phyloP scores from a whole-genome alignment of 225 moss, liverwort and hornwort genomes.

The Physcomitrellopsis africana region DNA sequence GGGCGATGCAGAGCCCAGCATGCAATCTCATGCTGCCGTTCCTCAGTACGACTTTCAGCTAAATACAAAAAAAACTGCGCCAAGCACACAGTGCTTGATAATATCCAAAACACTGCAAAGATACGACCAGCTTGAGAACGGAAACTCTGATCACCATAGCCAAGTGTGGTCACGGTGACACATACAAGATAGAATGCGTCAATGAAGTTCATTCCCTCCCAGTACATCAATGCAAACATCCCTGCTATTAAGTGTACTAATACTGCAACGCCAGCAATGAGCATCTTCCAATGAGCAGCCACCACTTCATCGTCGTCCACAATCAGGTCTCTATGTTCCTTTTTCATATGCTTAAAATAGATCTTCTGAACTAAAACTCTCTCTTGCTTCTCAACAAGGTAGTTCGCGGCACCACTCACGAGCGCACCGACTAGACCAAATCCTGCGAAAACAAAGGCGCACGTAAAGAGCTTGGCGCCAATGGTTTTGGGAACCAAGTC shows the following conservation, averaged over 20 bases:
- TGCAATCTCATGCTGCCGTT: slow-evolving; percentile 64
- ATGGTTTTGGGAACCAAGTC: slow-evolving; percentile 48
- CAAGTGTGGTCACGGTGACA: slow-evolving; percentile 84
- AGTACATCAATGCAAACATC: slow-evolving; percentile 51
- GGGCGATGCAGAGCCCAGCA: slow-evolving; percentile 68
- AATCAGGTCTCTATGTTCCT: slow-evolving; percentile 20
- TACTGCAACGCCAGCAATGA: slow-evolving; percentile 44
- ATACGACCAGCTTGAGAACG: slow-evolving; percentile 63
- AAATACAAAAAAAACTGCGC: slow-evolving; percentile 77
- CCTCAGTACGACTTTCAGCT: slow-evolving; percentile 65
- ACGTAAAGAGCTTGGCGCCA: slow-evolving; percentile 73
- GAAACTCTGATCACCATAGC: slow-evolving; percentile 83
- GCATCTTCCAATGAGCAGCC: slow-evolving; percentile 62
- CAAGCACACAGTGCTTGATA: slow-evolving; percentile 71
- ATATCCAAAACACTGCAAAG: slow-evolving; percentile 79
- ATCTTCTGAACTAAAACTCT: slow-evolving; percentile 58
- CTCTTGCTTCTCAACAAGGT: slow-evolving; percentile 83
- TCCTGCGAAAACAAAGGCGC: slow-evolving; percentile 67
- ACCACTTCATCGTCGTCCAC: slow-evolving; percentile 41
- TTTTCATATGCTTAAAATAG: slow-evolving; percentile 32
- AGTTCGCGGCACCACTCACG: slow-evolving; percentile 72
- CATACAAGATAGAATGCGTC: slow-evolving; percentile 78
- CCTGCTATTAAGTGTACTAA: slow-evolving; percentile 50
- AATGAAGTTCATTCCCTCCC: slow-evolving; percentile 58
- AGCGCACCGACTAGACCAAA: slow-evolving; percentile 75